A percentile compares a stretch with the other conserved stretches of the same genome.
Conservation (phyloP, 148 eudicot species). For the Silene latifolia region DNA sequence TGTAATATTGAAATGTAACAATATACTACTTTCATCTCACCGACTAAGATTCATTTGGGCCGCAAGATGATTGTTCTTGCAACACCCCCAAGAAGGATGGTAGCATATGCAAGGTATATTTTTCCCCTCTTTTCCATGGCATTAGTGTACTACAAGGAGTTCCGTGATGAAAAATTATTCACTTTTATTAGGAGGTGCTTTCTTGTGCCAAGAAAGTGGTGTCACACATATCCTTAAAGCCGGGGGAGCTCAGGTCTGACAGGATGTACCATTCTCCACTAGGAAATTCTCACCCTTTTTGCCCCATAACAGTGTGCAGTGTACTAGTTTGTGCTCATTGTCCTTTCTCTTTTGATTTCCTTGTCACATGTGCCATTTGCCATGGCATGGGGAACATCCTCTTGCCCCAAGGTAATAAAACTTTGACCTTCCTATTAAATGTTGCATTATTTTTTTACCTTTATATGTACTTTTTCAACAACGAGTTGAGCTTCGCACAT, state of each 20-base stretch:
- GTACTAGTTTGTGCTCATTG: not conserved
- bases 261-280: not conserved
- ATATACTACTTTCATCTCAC: conserved; percentile 34
- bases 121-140: not conserved
- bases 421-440: not conserved
- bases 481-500: not conserved
- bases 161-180: not conserved
- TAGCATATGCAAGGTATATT: conserved; percentile 78
- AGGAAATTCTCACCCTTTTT: not conserved
- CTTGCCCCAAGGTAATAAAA: conserved; percentile 86
- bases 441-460: not conserved
- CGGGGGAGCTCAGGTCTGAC: conserved; percentile 93
- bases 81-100: conserved; percentile 93
- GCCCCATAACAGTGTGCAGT: not conserved
- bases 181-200: conserved; percentile 67
- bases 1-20: conserved; percentile 7
- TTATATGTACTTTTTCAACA: not conserved
- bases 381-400: conserved; percentile 99
- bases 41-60: conserved; percentile 98
- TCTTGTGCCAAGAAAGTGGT: conserved; percentile 97
- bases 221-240: conserved; percentile 99
- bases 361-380: conserved; percentile 81
- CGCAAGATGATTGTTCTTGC: conserved; percentile 93
- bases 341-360: conserved; percentile 7
- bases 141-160: not conserved